Percentiles rank a stretch among this genome's conserved stretches.
These are phyloP conservation scores for Ceratobasidium sp. DNA, from an alignment of 1,284 basidiomycete genomes.

Conservation along the genomic window DNA sequence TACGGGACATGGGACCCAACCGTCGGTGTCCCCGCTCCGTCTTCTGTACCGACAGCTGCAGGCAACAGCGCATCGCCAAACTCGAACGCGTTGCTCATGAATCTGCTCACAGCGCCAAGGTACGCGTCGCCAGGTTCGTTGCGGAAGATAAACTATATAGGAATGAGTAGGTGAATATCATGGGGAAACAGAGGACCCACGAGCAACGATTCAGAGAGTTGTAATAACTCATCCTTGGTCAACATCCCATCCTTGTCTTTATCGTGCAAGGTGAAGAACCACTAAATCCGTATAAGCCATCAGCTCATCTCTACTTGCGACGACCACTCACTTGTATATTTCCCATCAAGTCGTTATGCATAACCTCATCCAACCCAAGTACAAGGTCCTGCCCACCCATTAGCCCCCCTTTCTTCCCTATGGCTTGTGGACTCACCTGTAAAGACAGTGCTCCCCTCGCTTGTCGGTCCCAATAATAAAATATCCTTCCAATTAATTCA, in stretches of 20 bases:
- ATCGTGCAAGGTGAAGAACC: constrained; percentile 98
- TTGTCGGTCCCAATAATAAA: constrained; percentile 91
- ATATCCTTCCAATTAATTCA: constrained; percentile 84
- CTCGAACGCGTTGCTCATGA: constrained; percentile 97
- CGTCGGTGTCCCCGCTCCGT: constrained; percentile 60
- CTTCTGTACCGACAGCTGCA: constrained; percentile 59
- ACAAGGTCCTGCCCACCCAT: constrained; percentile 80
- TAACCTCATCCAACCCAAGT: constrained; percentile 88
- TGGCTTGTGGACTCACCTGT: constrained; percentile 67
- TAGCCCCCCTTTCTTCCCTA: background rate
- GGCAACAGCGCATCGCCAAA: constrained; percentile 87
- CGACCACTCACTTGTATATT: constrained; percentile 72
- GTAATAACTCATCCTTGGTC: constrained; percentile 76
- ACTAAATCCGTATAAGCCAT: constrained; percentile 61
- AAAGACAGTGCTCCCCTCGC: constrained; percentile 86
- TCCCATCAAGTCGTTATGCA: constrained; percentile 97
- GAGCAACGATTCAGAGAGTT: constrained; percentile 91
- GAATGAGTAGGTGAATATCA: constrained; percentile 29
- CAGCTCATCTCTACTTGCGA: background rate
- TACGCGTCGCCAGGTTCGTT: constrained; percentile 98
- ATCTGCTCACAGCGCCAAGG: constrained; percentile 92
- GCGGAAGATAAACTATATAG: constrained; percentile 91
- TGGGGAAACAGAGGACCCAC: constrained; percentile 62
- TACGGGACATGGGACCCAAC: constrained; percentile 80
- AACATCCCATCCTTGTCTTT: constrained; percentile 95